Evolutionary conservation across 192 early-diverging fungal genomes (phyloP), one percentile per base, ranked within the genome.

Genomic region (Backusella luteola): DNA sequence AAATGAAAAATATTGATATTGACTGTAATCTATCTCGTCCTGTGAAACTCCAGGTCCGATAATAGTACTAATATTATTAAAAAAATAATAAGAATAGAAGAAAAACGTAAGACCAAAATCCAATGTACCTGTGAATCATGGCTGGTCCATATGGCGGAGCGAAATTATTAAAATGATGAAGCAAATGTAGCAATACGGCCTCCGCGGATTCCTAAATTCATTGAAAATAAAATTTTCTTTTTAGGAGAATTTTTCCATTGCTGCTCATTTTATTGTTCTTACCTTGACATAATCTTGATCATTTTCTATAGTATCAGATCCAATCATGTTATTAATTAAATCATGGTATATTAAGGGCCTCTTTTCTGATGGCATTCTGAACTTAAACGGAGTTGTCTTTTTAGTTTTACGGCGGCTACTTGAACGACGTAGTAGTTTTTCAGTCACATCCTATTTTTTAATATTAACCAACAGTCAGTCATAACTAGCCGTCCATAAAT

Each of bases 161-260:
- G 74, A 91, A 89, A 49, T 92, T 90, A 76, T 88, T 86, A 59
- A 93, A 84, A 68, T 93, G 90, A 73, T 93, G 92, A 36, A 92
- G 67, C 21, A 95, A 39, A 71, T 95, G 94, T 17, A 85, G 74
- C n/a, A 94, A 76, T 8, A 88, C 82, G 26, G 90, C 91, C 71
- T 93, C 92, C 0, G 91, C 91, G 7, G 93, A 77, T 49, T 92
- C 91, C 84, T 92, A 80, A 39, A 42, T 35, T 41, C 32, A 49
- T 49, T n/a, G 21, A 32, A 67, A 75, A 42, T 11, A 44, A 66
- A 8, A 2, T 34, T 29, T 52, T 36, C 39, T 26, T 67, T 53
- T 53, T 63, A 23, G n/a, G n/a, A 23, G n/a, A 23, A 21, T 59
- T 23, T 23, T 59, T 59, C 53, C 21, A 59, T 59, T 23, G 7